These are phyloP conservation scores for Lyophyllum shimeji DNA, from an alignment of 768 basidiomycete species.

Conservation along the genomic window DNA sequence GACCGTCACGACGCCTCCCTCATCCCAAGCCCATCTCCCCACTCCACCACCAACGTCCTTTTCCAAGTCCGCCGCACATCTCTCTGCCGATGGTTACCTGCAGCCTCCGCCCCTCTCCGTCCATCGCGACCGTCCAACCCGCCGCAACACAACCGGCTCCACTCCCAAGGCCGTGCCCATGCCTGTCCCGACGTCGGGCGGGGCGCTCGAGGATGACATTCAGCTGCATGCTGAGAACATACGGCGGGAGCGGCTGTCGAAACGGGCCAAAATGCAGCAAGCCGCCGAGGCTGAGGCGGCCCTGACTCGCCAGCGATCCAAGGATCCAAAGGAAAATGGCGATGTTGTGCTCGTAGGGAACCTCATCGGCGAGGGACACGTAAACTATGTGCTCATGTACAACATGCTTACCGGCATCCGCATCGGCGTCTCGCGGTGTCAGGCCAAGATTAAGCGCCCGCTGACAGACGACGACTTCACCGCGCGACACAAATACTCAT, in stretches of 20 bases:
- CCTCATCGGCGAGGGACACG: constrained; percentile 96
- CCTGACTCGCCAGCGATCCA: constrained; percentile 33
- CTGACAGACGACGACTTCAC: constrained; percentile 85
- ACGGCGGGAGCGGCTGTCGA: constrained; percentile 71
- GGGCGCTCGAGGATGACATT: constrained; percentile 76
- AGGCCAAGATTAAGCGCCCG: constrained; percentile 89
- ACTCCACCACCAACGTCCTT: constrained; percentile 19
- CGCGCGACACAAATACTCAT: constrained; percentile 91
- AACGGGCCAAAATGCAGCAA: constrained; percentile 66
- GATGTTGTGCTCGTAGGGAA: constrained; percentile 85
- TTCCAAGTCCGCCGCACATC: constrained; percentile 23
- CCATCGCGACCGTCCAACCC: constrained; percentile 41
- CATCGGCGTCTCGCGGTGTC: constrained; percentile 93
- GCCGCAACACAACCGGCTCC: constrained; percentile 75
- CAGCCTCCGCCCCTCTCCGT: constrained; percentile 45
- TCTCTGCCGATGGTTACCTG: constrained; percentile 44
- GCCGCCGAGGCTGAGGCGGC: constrained; percentile 53
- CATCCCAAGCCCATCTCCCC: constrained; percentile 9
- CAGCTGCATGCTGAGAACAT: constrained; percentile 89
- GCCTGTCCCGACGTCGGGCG: constrained; percentile 31
- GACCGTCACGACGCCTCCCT: constrained; percentile 16
- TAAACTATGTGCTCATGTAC: constrained; percentile 99
- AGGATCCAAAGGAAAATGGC: constrained; percentile 27
- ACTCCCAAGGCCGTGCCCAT: constrained; percentile 29
- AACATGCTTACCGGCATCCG: constrained; percentile 99